Evolutionary conservation across 257 asterid genomes (phyloP).

Genomic region (Lavandula angustifolia): DNA sequence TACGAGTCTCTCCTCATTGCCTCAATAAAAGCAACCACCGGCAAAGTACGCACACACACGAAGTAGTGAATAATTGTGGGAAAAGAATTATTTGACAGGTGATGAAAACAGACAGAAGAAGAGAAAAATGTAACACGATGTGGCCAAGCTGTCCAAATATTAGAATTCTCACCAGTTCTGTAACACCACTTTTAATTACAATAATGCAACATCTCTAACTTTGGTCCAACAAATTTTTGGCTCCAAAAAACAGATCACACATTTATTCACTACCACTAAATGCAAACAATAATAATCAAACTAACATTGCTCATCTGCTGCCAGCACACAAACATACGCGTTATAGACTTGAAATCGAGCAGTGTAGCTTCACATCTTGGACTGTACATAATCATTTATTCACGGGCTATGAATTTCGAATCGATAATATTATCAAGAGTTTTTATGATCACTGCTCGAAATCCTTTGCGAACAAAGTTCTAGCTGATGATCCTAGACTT

Average conservation of each 20-base stretch:
- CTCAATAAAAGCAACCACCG: too few species aligned
- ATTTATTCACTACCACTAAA: conserved; percentile 23
- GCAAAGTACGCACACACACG: too few species aligned
- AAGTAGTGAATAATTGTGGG: not conserved
- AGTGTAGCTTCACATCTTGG: too few species aligned
- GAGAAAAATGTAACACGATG: not conserved
- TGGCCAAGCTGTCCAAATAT: conserved; percentile 26
- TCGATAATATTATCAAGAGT: too few species aligned
- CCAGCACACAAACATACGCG: too few species aligned
- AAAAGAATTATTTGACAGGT: conserved; percentile 10
- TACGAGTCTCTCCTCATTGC: too few species aligned
- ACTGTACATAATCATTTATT: too few species aligned
- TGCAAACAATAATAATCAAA: conserved; percentile 21
- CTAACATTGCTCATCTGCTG: not conserved
- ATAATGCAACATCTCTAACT: conserved; percentile 22
- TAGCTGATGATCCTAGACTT: too few species aligned
- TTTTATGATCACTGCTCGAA: too few species aligned
- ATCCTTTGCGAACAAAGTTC: too few species aligned
- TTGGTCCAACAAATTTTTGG: conserved; percentile 25
- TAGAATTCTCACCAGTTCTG: conserved; percentile 24
- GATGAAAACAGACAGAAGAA: conserved; percentile 11
- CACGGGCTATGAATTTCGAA: too few species aligned
- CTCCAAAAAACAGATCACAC: conserved; percentile 23
- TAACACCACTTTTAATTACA: conserved; percentile 23
- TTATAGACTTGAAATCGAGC: too few species aligned